phyloP scores from a whole-genome alignment of 2,329 filamentous ascomycete genomes.

The Trichothecium sympodiale region DNA sequence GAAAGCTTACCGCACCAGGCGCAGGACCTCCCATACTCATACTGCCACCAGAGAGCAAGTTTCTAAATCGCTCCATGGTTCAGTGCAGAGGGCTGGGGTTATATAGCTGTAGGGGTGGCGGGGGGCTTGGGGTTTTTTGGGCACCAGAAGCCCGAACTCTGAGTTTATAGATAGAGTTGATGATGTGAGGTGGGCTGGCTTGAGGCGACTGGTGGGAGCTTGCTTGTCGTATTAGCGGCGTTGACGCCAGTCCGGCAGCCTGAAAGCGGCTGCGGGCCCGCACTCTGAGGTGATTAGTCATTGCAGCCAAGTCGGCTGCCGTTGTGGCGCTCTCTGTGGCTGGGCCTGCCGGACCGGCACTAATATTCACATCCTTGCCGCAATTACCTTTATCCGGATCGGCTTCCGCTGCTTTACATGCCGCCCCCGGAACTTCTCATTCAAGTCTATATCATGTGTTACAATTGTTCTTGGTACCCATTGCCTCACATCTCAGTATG shows the following conservation, averaged over 20 bases:
- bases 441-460: no score
- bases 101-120: background rate
- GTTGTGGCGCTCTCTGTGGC: no score
- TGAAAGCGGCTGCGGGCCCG: conserved; percentile 9
- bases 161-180: conserved; percentile 13
- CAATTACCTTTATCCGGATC: conserved; percentile 18
- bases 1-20: conserved; percentile 25
- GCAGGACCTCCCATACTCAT: conserved; percentile 48
- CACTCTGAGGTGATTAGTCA: conserved; percentile 8
- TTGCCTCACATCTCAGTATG: no score
- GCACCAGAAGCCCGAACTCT: background rate
- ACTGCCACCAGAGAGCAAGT: conserved; percentile 70
- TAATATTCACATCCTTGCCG: conserved; percentile 9
- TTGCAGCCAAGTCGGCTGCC: no score
- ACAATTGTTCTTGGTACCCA: no score
- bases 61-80: conserved; percentile 82
- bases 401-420: no score
- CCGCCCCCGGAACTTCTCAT: no score
- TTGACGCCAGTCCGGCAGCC: conserved; percentile 24
- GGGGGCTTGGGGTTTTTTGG: background rate
- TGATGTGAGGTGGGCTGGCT: conserved; percentile 8
- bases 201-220: no score
- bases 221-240: conserved; percentile 9
- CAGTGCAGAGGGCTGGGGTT: conserved; percentile 9
- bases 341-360: no score